Conservation (phyloP, 1,284 basidiomycete species). For the Apiotrichum veenhuisii region DNA sequence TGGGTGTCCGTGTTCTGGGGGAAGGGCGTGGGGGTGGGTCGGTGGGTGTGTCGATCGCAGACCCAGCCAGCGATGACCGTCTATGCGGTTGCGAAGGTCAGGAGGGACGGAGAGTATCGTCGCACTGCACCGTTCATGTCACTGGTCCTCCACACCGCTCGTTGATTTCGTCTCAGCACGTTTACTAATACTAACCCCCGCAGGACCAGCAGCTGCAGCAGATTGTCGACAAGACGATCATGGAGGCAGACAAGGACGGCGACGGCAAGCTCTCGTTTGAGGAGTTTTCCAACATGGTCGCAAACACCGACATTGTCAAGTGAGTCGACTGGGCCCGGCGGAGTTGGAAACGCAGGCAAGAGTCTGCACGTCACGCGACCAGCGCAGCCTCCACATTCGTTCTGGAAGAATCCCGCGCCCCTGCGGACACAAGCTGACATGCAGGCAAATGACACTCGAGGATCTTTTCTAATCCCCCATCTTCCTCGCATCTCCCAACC, state of each 20-base stretch:
- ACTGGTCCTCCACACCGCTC: too few species aligned
- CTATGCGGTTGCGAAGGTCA: too few species aligned
- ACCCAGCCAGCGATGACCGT: too few species aligned
- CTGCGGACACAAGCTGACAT: conserved; percentile 49
- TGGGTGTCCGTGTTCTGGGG: conserved; percentile 49
- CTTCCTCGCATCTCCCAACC: background rate
- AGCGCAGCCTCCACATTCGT: too few species aligned
- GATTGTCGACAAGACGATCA: conserved; percentile 99
- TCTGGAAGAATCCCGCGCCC: background rate
- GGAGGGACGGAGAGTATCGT: too few species aligned
- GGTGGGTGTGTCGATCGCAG: too few species aligned
- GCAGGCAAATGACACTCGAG: conserved; percentile 96
- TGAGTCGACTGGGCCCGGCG: conserved; percentile 22
- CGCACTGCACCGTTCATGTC: too few species aligned
- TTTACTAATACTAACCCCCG: background rate
- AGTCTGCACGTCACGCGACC: too few species aligned
- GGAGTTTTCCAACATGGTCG: conserved; percentile 94
- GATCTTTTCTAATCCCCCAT: conserved; percentile 65
- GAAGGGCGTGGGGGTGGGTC: background rate
- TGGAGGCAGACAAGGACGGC: conserved; percentile 96
- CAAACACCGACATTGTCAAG: conserved; percentile 67
- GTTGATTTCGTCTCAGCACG: too few species aligned
- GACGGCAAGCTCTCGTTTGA: conserved; percentile 97
- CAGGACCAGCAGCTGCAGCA: conserved; percentile 98
- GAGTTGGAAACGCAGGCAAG: too few species aligned